Conservation (phyloP, 2,329 filamentous ascomycete genomes). For the Colletotrichum plurivorum region DNA sequence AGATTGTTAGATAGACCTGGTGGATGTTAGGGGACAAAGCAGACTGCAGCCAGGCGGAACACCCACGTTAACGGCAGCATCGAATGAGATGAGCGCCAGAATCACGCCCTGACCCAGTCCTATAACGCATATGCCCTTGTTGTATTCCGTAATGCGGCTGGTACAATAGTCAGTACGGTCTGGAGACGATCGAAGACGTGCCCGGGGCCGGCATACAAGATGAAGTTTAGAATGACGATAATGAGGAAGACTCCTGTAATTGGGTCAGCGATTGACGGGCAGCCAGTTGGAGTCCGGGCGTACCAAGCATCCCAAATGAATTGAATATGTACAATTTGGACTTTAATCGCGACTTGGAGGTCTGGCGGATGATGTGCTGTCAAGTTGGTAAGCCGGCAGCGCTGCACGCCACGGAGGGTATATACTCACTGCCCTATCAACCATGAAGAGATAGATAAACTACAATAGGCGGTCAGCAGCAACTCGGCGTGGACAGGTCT, state of each 20-base stretch:
- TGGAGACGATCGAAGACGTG: rapidly evolving
- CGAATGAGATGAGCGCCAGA: slow-evolving; percentile 28
- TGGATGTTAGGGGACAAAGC: neutral
- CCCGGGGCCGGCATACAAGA: slow-evolving; percentile 11
- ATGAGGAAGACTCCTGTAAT: slow-evolving; percentile 17
- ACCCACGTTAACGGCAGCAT: slow-evolving; percentile 30
- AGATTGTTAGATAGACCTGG: slow-evolving; percentile 31
- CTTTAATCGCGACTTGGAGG: slow-evolving; percentile 23
- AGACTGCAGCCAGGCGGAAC: too few species aligned
- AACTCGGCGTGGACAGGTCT: too few species aligned
- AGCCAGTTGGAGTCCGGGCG: neutral
- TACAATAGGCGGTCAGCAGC: neutral
- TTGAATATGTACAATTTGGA: slow-evolving; percentile 31
- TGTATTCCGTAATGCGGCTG: slow-evolving; percentile 25
- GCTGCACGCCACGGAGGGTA: neutral
- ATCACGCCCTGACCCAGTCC: slow-evolving; percentile 12
- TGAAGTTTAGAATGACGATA: slow-evolving; percentile 34
- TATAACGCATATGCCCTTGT: slow-evolving; percentile 25
- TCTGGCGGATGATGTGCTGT: slow-evolving; percentile 34
- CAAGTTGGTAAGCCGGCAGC: neutral
- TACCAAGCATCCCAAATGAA: slow-evolving; percentile 35
- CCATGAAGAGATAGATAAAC: slow-evolving; percentile 39
- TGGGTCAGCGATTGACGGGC: neutral
- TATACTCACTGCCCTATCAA: slow-evolving; percentile 27
- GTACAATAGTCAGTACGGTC: neutral